Percentiles rank a stretch among this genome's conserved stretches.
Conservation (phyloP, 345 rosid species). For the Eucalyptus cloeziana region DNA sequence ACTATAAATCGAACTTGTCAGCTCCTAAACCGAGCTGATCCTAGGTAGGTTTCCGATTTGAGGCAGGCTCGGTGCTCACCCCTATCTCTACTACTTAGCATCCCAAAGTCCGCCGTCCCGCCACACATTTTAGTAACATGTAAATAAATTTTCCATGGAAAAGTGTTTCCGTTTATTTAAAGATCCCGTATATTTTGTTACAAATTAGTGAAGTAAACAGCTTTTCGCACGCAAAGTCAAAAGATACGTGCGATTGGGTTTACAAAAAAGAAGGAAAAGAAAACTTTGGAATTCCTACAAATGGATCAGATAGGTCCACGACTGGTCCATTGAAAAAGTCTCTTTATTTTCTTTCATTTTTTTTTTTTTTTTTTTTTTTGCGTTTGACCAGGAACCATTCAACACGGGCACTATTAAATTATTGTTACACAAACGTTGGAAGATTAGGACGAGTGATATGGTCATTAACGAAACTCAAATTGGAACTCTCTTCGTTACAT, state of each 20-base stretch:
- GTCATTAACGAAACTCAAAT: not conserved
- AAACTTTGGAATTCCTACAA: not conserved
- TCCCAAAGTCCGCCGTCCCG: rapidly evolving
- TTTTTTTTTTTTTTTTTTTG: not conserved
- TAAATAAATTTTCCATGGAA: not conserved
- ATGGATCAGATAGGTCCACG: not conserved
- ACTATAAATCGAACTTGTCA: rapidly evolving
- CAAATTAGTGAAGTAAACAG: not conserved
- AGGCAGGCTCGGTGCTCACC: not conserved
- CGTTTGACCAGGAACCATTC: not conserved
- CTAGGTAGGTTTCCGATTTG: not conserved
- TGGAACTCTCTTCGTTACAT: not conserved
- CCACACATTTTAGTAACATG: not conserved
- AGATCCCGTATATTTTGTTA: not conserved
- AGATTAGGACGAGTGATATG: not conserved
- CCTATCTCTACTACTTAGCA: not conserved
- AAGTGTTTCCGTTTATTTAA: not conserved
- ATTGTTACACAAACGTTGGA: not conserved
- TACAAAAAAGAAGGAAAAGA: not conserved
- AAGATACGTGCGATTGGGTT: not conserved
- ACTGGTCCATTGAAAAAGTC: not conserved
- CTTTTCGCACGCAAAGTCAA: not conserved
- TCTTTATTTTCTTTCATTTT: not conserved
- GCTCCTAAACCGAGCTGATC: rapidly evolving
- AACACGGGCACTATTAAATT: not conserved